Percentiles rank a stretch among this genome's conserved stretches.
These are phyloP conservation scores for Penicillium sp. DNA, from an alignment of 2,329 filamentous ascomycete genomes.

Conservation along the genomic window DNA sequence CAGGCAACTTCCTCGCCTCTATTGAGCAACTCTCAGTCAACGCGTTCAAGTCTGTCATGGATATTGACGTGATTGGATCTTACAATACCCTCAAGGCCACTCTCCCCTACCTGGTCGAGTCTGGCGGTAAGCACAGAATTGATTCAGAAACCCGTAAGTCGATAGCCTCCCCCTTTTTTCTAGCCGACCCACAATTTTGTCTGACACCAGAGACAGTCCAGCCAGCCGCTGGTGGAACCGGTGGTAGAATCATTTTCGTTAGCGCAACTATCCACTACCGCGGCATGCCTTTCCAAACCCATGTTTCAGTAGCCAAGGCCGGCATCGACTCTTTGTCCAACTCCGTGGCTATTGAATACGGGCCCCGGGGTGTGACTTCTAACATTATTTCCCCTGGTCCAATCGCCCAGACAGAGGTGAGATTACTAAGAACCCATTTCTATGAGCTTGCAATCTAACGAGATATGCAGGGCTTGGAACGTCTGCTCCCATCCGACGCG, in stretches of 20 bases:
- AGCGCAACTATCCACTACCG: slow-evolving; percentile 92
- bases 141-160: slow-evolving; percentile 61
- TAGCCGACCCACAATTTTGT: neutral
- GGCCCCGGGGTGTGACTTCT: slow-evolving; percentile 81
- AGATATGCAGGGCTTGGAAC: slow-evolving; percentile 63
- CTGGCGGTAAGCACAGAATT: slow-evolving; percentile 67
- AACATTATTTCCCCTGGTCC: slow-evolving; percentile 90
- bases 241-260: slow-evolving; percentile 86
- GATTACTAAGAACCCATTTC: neutral
- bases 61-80: slow-evolving; percentile 92
- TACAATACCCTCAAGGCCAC: slow-evolving; percentile 96
- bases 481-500: slow-evolving; percentile 62
- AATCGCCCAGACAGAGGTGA: slow-evolving; percentile 77
- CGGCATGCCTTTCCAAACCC: slow-evolving; percentile 81
- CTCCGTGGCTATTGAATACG: slow-evolving; percentile 84
- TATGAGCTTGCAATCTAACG: neutral
- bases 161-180: neutral
- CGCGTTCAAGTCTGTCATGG: slow-evolving; percentile 93
- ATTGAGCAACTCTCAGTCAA: slow-evolving; percentile 82
- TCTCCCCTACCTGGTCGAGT: slow-evolving; percentile 77
- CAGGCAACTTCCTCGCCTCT: slow-evolving; percentile 92
- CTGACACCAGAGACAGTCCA: slow-evolving; percentile 32
- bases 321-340: slow-evolving; percentile 84
- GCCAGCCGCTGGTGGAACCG: slow-evolving; percentile 60
- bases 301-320: slow-evolving; percentile 91